These are phyloP conservation scores for Spongispora temasekensis DNA, from an alignment of 1,284 basidiomycete genomes.

Conservation along the genomic window DNA sequence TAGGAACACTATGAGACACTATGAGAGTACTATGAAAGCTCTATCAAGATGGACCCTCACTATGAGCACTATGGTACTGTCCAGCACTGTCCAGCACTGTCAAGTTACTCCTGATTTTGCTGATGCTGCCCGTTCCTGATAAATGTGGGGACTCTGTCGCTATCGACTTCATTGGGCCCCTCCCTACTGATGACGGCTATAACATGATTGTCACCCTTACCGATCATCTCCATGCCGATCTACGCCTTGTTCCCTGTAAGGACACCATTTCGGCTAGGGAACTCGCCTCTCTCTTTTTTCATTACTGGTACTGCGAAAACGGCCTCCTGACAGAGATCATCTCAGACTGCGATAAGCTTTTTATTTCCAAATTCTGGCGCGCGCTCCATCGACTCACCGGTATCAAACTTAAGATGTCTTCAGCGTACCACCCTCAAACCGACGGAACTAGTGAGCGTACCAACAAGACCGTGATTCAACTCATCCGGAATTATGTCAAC, in stretches of 20 bases:
- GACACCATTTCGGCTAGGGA: conserved; percentile 34
- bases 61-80: too few relatives aligned
- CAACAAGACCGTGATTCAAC: not conserved
- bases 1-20: too few relatives aligned
- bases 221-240: conserved; percentile 38
- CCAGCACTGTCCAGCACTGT: too few relatives aligned
- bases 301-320: conserved; percentile 40
- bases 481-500: not conserved
- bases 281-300: conserved; percentile 12
- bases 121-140: not conserved
- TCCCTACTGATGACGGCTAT: conserved; percentile 29
- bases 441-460: conserved; percentile 24
- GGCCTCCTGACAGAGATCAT: conserved; percentile 28
- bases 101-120: too few relatives aligned
- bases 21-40: too few relatives aligned
- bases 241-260: conserved; percentile 35
- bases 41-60: too few relatives aligned
- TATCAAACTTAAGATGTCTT: conserved; percentile 37
- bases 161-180: too few relatives aligned
- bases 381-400: conserved; percentile 29
- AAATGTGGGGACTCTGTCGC: not conserved
- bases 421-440: conserved; percentile 42
- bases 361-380: conserved; percentile 31
- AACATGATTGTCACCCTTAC: conserved; percentile 43
- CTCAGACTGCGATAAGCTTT: conserved; percentile 30